These are phyloP conservation scores for Neopestalotiopsis sp. DNA, from an alignment of 2,329 filamentous ascomycete genomes.

Conservation along the genomic window DNA sequence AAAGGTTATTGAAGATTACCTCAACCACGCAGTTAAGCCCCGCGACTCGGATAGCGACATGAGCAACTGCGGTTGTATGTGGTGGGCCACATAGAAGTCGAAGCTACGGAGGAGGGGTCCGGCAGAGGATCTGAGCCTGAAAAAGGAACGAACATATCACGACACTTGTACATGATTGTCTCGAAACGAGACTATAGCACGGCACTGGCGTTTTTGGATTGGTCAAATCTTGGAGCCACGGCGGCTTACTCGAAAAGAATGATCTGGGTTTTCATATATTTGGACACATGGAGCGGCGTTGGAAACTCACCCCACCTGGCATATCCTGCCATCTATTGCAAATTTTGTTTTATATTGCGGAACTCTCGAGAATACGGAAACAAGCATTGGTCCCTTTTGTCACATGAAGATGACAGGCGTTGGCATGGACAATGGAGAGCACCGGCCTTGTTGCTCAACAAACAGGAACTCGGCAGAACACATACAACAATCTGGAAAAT, in stretches of 20 bases:
- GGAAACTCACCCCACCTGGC: slow-evolving; percentile 12
- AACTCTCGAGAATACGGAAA: not conserved
- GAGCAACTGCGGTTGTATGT: slow-evolving; percentile 59
- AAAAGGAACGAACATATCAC: slow-evolving; percentile 3
- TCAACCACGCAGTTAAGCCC: slow-evolving; percentile 23
- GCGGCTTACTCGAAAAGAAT: slow-evolving; percentile 3
- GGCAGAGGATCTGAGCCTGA: not conserved
- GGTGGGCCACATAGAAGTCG: slow-evolving; percentile 51
- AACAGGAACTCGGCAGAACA: not conserved
- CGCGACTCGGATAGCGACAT: slow-evolving; percentile 39
- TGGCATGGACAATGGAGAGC: not conserved
- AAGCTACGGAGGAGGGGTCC: not conserved
- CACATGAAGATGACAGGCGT: slow-evolving; percentile 4
- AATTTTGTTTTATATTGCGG: not conserved
- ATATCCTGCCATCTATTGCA: slow-evolving; percentile 11
- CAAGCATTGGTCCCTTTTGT: slow-evolving; percentile 3
- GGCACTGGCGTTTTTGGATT: slow-evolving; percentile 13
- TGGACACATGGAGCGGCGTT: slow-evolving; percentile 10
- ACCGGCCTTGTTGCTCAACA: not conserved
- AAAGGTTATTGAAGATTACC: slow-evolving; percentile 21
- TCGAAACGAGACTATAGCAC: slow-evolving; percentile 8
- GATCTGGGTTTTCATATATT: not conserved
- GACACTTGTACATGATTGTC: slow-evolving; percentile 17
- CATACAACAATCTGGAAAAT: not conserved
- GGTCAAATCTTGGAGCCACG: not conserved